These are phyloP conservation scores for Gelatoporia subvermispora DNA, from an alignment of 768 basidiomycete species.

Conservation along the genomic window DNA sequence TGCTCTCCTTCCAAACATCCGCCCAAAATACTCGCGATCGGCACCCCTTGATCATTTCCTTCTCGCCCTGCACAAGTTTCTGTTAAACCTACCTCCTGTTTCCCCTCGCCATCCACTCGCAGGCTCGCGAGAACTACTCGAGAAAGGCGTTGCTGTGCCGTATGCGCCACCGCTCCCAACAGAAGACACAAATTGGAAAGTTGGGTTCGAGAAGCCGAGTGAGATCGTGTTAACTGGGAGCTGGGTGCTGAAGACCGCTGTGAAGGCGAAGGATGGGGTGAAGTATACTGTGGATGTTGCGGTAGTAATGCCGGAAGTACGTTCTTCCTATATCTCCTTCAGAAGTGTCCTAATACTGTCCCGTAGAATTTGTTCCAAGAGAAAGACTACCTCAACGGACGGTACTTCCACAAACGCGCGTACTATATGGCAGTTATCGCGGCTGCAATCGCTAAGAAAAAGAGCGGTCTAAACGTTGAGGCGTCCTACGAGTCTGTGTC, in stretches of 20 bases:
- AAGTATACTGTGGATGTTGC: slow-evolving; percentile 75
- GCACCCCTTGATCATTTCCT: slow-evolving; percentile 67
- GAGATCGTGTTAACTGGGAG: slow-evolving; percentile 81
- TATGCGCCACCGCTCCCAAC: slow-evolving; percentile 67
- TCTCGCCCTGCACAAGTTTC: slow-evolving; percentile 57
- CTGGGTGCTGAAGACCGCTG: slow-evolving; percentile 75
- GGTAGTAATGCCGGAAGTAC: slow-evolving; percentile 81
- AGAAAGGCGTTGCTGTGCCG: slow-evolving; percentile 57
- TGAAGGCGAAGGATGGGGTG: slow-evolving; percentile 63
- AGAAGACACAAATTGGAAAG: slow-evolving; percentile 84
- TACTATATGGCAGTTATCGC: slow-evolving; percentile 85
- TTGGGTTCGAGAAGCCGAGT: slow-evolving; percentile 71
- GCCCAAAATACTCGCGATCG: slow-evolving; percentile 54
- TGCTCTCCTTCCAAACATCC: slow-evolving; percentile 70
- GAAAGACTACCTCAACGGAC: slow-evolving; percentile 86
- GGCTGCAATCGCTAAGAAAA: slow-evolving; percentile 44
- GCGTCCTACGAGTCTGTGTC: slow-evolving; percentile 52
- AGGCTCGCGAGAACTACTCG: slow-evolving; percentile 51
- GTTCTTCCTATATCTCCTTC: slow-evolving; percentile 4
- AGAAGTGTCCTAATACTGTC: not conserved
- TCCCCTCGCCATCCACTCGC: slow-evolving; percentile 60
- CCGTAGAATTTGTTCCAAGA: slow-evolving; percentile 82
- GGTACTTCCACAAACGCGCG: slow-evolving; percentile 89
- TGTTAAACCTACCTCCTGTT: slow-evolving; percentile 55
- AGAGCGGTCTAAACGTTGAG: slow-evolving; percentile 49